A percentile compares a stretch with the other conserved stretches of the same genome.
Conservation (phyloP, 345 rosid species). For the Jatropha curcas region DNA sequence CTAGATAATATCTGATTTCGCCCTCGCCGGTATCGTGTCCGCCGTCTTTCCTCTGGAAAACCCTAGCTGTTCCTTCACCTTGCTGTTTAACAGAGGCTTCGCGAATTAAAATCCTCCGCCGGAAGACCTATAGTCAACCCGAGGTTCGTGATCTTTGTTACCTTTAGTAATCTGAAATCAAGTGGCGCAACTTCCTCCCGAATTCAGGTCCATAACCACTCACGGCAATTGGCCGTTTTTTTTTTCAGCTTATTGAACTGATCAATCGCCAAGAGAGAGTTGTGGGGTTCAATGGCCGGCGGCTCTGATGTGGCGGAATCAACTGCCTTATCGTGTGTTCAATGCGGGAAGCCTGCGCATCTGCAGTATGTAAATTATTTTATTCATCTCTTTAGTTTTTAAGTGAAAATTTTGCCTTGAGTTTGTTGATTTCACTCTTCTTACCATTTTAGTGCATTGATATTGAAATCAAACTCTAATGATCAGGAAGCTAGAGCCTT, state of each 20-base stretch:
- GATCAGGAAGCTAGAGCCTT: neutral
- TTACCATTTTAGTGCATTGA: neutral
- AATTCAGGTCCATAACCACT: neutral
- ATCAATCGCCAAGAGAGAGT: neutral
- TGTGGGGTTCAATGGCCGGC: slow-evolving; percentile 41
- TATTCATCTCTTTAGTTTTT: neutral
- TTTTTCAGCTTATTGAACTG: neutral
- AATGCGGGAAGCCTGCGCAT: slow-evolving; percentile 56
- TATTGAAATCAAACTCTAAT: neutral
- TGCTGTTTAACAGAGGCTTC: neutral
- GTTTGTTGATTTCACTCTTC: neutral
- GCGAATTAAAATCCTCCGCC: neutral
- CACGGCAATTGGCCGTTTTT: neutral
- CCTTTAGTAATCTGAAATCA: neutral
- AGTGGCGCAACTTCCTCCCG: neutral
- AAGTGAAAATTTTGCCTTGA: too few species aligned
- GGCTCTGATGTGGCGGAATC: slow-evolving; percentile 44
- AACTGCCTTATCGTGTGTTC: slow-evolving; percentile 42
- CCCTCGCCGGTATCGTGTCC: neutral
- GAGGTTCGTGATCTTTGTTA: neutral
- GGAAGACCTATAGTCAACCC: neutral
- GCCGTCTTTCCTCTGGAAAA: neutral
- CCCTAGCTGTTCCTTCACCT: slow-evolving; percentile 2
- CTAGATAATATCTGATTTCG: neutral
- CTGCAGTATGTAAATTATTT: slow-evolving; percentile 47